These are phyloP conservation scores for Trichoderma erinaceum DNA, from an alignment of 495 filamentous ascomycete species.

Conservation along the genomic window DNA sequence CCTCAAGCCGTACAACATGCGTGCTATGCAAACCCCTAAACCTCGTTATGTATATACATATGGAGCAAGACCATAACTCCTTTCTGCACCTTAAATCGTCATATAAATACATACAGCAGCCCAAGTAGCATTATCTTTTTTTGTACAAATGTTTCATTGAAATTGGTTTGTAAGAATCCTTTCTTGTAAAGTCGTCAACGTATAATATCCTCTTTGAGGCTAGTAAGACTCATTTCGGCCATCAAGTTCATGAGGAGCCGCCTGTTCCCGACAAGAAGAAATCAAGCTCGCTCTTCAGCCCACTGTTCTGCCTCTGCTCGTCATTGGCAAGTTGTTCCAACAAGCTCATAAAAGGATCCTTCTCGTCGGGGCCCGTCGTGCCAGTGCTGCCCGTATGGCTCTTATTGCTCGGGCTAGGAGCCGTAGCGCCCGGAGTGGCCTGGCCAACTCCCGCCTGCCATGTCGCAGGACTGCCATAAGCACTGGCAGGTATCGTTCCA, in stretches of 20 bases:
- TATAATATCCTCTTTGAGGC: neutral
- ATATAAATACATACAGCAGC: slow-evolving; percentile 2
- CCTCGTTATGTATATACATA: neutral
- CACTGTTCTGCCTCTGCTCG: slow-evolving; percentile 49
- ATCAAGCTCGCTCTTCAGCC: slow-evolving; percentile 59
- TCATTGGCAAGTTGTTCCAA: slow-evolving; percentile 78
- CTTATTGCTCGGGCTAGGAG: slow-evolving; percentile 34
- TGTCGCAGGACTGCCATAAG: slow-evolving; percentile 38
- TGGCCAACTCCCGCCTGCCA: slow-evolving; percentile 37
- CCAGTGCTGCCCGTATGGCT: slow-evolving; percentile 37
- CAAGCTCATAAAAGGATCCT: slow-evolving; percentile 72
- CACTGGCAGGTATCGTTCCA: slow-evolving; percentile 40
- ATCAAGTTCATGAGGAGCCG: slow-evolving; percentile 13
- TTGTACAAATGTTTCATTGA: neutral
- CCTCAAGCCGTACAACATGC: no score
- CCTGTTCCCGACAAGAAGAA: slow-evolving; percentile 54
- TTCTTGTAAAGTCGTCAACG: neutral
- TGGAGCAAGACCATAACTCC: neutral
- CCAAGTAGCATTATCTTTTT: neutral
- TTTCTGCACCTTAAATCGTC: neutral
- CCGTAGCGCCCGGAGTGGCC: slow-evolving; percentile 20
- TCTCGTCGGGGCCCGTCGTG: slow-evolving; percentile 44
- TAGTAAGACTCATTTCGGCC: neutral
- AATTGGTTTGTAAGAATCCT: neutral
- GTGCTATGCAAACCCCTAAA: neutral